Evolutionary conservation across 2,329 filamentous ascomycete species (phyloP).

Genomic region (Lasiodiplodia citricola): DNA sequence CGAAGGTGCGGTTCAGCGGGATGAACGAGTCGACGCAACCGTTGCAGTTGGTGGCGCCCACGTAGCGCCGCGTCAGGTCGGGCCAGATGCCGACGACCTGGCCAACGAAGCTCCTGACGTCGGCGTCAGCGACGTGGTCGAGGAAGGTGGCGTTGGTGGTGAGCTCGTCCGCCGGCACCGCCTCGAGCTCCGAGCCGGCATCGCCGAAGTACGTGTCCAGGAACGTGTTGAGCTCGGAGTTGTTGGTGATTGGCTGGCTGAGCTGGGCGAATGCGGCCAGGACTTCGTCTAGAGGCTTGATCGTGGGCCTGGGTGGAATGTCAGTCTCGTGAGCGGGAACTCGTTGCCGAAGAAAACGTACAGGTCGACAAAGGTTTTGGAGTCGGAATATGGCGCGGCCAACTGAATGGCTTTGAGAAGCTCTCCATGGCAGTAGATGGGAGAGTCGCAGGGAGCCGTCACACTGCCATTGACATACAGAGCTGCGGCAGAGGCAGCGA

Average conservation of each 20-base stretch:
- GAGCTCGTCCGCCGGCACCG: slow-evolving; percentile 59
- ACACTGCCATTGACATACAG: slow-evolving; percentile 66
- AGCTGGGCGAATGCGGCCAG: slow-evolving; percentile 65
- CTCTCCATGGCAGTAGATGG: slow-evolving; percentile 70
- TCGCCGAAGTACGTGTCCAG: slow-evolving; percentile 67
- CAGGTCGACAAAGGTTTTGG: slow-evolving; percentile 72
- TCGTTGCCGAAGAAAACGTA: not conserved
- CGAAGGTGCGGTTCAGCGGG: slow-evolving; percentile 69
- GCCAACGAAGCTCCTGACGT: slow-evolving; percentile 64
- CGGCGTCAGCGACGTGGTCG: slow-evolving; percentile 59
- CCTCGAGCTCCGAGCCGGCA: slow-evolving; percentile 67
- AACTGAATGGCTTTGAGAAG: slow-evolving; percentile 67
- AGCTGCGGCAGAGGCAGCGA: slow-evolving; percentile 36
- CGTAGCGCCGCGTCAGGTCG: slow-evolving; percentile 66
- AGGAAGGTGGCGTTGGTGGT: slow-evolving; percentile 65
- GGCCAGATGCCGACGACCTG: slow-evolving; percentile 75
- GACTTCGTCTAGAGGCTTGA: slow-evolving; percentile 64
- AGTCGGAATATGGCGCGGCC: slow-evolving; percentile 68
- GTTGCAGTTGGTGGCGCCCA: slow-evolving; percentile 58
- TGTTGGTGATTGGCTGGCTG: slow-evolving; percentile 65
- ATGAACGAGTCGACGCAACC: slow-evolving; percentile 70
- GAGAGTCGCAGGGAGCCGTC: slow-evolving; percentile 69
- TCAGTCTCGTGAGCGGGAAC: not conserved
- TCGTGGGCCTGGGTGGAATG: slow-evolving; percentile 60
- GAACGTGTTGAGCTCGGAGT: slow-evolving; percentile 66